Evolutionary conservation across 129 eudicot genomes (phyloP), one percentile per base, ranked within the genome.

Genomic region (Flaveria bidentis): DNA sequence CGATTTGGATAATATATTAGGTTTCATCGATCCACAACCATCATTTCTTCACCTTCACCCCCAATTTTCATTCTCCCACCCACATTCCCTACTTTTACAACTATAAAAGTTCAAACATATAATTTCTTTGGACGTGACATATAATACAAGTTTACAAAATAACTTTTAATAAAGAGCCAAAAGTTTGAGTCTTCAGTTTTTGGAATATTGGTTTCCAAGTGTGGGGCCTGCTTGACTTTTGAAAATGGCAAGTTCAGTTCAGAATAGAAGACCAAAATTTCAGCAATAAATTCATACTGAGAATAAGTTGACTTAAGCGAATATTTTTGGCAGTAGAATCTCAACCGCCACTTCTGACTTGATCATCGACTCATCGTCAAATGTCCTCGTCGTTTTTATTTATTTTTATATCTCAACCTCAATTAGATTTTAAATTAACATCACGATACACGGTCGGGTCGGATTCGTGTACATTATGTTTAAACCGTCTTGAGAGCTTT

Each of bases 321-420:
- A 79, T 79, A 36, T 41, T 25, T 64, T 73, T n/a, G 61, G 42
- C 25, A 52, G 67, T 62, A 57, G 57, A 69, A 39, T 63, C 78
- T 71, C 83, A 79, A 72, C 68, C 25, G 69, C 47, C 72, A 79
- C 82, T 47, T 61, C 45, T 18, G 74, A 79, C 78, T 63, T 64
- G 67, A 72, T 71, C 73, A 13, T 41, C 1, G 15, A 15, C 22
- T 15, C 5, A 52, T 15, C 42, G 72, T 52, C 78, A 62, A 71
- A 79, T 63, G 78, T 67, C 78, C 23, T 25, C 41, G 41, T 36
- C 7, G 7, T 36, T 36, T 36, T 36, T 36, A 36, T 36, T 36
- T 36, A 36, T 36, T 36, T 36, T 36, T 36, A 36, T 36, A 4
- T 36, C 41, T 36, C 41, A 36, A 4, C 5, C 41, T 36, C 41